Percentiles rank a stretch among this genome's conserved stretches.
These are phyloP conservation scores for Barnettozyma salicaria DNA, from an alignment of 805 yeast species.

Conservation along the genomic window DNA sequence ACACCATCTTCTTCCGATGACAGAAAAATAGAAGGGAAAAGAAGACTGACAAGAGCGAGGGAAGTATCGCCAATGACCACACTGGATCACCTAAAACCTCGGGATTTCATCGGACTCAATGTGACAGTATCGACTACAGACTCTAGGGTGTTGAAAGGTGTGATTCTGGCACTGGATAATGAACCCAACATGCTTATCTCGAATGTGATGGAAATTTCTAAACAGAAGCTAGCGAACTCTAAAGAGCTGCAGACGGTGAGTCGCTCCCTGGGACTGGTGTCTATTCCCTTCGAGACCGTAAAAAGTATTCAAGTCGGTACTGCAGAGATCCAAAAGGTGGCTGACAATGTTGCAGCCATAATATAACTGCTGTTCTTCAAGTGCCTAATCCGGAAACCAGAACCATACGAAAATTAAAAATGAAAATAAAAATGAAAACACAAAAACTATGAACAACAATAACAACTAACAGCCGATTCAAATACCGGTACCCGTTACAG, in stretches of 20 bases:
- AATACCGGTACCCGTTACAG: too few relatives aligned
- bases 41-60: too few relatives aligned
- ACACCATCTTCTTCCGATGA: too few relatives aligned
- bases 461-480: too few relatives aligned
- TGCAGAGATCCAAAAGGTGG: constrained; percentile 17
- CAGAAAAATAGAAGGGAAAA: too few relatives aligned
- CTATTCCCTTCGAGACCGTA: constrained; percentile 19
- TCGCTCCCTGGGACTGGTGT: constrained; percentile 21
- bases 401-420: not conserved
- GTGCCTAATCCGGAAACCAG: not conserved
- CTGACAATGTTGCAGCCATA: constrained; percentile 14
- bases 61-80: not conserved
- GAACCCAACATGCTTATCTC: constrained; percentile 23
- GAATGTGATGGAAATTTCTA: constrained; percentile 16
- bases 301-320: constrained; percentile 13
- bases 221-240: not conserved
- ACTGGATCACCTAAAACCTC: constrained; percentile 2
- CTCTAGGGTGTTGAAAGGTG: constrained; percentile 17
- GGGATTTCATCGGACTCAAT: constrained; percentile 20
- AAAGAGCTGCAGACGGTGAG: constrained; percentile 3
- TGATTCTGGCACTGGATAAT: constrained; percentile 24
- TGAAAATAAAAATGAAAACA: not conserved
- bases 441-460: not conserved
- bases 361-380: constrained; percentile 6
- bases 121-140: constrained; percentile 17